Conservation (phyloP, 768 basidiomycete species). For the Pseudohyphozyma bogoriensis region DNA sequence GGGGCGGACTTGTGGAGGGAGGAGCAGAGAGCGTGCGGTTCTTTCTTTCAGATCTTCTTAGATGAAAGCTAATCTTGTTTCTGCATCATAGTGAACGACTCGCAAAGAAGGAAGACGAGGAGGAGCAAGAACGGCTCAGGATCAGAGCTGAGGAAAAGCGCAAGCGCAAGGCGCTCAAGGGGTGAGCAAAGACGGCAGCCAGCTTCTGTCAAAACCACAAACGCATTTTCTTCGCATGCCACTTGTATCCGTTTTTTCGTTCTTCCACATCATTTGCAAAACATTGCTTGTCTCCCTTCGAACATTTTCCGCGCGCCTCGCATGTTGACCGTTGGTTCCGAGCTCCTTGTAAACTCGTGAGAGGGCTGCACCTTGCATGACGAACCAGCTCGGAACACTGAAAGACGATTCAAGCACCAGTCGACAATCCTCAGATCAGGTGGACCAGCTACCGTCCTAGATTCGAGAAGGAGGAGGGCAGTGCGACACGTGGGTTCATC, state of each 20-base stretch:
- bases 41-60: background rate
- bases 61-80: background rate
- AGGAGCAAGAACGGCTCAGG: background rate
- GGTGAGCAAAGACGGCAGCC: no score
- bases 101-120: background rate
- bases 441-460: background rate
- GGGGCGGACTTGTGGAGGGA: slow-evolving; percentile 20
- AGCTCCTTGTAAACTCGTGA: background rate
- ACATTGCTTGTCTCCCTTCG: background rate
- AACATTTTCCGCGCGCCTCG: background rate
- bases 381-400: background rate
- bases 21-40: slow-evolving; percentile 26
- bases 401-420: background rate
- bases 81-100: background rate
- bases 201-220: background rate
- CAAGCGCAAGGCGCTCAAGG: background rate
- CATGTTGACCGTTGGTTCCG: no score
- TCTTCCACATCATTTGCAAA: background rate
- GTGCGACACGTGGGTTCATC: no score
- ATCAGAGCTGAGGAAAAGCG: background rate
- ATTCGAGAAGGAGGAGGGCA: no score
- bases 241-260: background rate
- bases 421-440: background rate
- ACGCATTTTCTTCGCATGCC: background rate
- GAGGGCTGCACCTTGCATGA: background rate